These are phyloP conservation scores for Oryza australiensis DNA, from an alignment of 176 grass and related monocot species.

Conservation along the genomic window DNA sequence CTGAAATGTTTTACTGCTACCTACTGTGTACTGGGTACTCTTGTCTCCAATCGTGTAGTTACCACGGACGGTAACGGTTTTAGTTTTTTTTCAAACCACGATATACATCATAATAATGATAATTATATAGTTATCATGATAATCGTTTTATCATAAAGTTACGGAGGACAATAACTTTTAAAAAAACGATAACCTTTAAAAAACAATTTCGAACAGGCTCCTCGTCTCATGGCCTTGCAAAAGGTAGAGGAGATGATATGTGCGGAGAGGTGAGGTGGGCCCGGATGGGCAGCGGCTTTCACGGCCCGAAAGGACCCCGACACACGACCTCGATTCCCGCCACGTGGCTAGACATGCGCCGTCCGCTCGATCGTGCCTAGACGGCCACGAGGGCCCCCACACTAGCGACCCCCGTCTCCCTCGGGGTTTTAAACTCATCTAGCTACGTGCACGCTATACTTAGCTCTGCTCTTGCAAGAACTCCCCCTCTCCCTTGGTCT, in stretches of 20 bases:
- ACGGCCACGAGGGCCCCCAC: conserved; percentile 45
- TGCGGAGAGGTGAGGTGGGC: neutral
- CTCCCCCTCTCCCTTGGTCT: neutral
- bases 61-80: no score
- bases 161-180: no score
- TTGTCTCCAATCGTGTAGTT: no score
- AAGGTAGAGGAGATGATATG: neutral
- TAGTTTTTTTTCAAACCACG: no score
- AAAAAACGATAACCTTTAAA: no score
- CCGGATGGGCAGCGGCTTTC: conserved; percentile 21
- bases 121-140: no score
- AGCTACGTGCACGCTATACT: neutral
- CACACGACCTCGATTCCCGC: conserved; percentile 29
- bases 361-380: conserved; percentile 42
- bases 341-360: conserved; percentile 44
- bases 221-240: conserved; percentile 11
- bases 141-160: no score
- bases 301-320: neutral
- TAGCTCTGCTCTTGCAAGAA: neutral
- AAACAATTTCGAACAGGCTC: no score
- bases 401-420: neutral
- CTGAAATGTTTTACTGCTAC: neutral
- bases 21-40: neutral
- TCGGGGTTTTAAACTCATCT: conserved; percentile 29
- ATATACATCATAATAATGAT: no score